Evolutionary conservation across 139 green algal species (phyloP).

Genomic region (Chlamydomonas sp.): DNA sequence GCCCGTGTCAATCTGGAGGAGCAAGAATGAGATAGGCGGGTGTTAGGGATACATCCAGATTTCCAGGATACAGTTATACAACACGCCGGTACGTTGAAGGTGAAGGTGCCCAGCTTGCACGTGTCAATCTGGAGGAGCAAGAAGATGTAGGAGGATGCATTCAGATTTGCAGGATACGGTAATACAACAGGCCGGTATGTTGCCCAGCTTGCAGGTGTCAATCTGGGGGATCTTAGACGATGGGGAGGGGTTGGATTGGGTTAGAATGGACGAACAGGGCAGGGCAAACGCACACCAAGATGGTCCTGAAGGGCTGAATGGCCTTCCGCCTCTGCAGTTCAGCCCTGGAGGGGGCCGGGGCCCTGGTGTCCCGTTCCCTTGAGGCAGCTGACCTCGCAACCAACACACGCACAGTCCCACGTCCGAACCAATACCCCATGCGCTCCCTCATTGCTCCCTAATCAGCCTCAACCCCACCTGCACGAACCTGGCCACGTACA

Average conservation of each 20-base stretch:
- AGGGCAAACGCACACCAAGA: too few relatives aligned
- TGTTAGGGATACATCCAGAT: not conserved
- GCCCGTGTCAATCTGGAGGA: constrained; percentile 39
- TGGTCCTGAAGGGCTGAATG: too few relatives aligned
- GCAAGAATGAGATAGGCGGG: not conserved
- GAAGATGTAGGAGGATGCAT: not conserved
- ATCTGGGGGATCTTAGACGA: constrained; percentile 16
- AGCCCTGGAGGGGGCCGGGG: too few relatives aligned
- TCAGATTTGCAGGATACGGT: not conserved
- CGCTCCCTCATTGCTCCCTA: not conserved
- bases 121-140: constrained; percentile 42
- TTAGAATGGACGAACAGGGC: too few relatives aligned
- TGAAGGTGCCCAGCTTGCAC: constrained; percentile 42
- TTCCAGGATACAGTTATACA: not conserved
- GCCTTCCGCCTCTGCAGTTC: too few relatives aligned
- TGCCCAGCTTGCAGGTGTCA: constrained; percentile 43
- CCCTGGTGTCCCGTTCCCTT: not conserved
- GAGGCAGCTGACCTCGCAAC: not conserved
- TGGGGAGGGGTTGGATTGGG: too few relatives aligned
- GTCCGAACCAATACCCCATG: not conserved
- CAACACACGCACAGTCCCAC: not conserved
- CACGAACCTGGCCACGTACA: not conserved
- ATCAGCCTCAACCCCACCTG: not conserved
- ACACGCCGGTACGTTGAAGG: constrained; percentile 46
- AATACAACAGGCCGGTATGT: constrained; percentile 36